Evolutionary conservation across 805 yeast genomes (phyloP).

Genomic region (Komagataella kurtzmanii): DNA sequence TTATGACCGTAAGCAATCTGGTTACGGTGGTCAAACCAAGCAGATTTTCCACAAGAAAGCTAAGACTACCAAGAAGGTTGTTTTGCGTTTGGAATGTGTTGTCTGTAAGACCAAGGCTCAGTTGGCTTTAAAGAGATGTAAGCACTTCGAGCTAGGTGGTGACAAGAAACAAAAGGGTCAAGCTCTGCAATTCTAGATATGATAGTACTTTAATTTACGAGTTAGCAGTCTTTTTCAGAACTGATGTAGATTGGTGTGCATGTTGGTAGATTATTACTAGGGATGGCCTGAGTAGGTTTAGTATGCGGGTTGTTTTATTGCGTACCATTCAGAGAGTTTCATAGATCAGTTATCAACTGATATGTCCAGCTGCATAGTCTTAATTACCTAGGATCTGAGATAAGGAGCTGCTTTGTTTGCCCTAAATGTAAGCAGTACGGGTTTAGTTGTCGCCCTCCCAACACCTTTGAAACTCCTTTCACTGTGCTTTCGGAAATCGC

Average conservation of each 20-base stretch:
- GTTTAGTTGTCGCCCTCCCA: neutral
- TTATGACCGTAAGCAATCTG: conserved; percentile 99
- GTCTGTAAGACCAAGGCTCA: conserved; percentile 98
- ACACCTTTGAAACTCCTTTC: neutral
- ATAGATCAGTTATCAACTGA: too few relatives aligned
- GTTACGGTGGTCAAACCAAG: conserved; percentile 99
- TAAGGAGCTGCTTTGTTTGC: neutral
- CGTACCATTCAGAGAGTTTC: too few relatives aligned
- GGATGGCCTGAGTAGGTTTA: too few relatives aligned
- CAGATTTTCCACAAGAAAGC: conserved; percentile 99
- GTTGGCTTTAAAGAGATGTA: conserved; percentile 97
- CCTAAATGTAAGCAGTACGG: neutral
- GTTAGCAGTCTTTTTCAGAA: neutral
- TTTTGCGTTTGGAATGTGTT: conserved; percentile 97
- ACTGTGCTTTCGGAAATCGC: neutral
- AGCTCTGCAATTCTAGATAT: conserved; percentile 93
- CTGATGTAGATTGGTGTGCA: neutral
- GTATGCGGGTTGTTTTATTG: too few relatives aligned
- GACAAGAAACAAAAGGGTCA: conserved; percentile 99
- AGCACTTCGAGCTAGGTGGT: conserved; percentile 99
- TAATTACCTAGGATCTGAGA: too few relatives aligned
- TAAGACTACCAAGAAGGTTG: conserved; percentile 99
- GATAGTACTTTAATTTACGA: neutral
- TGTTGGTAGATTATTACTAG: too few relatives aligned
- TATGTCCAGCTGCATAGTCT: too few relatives aligned